Base-by-base conservation (phyloP, 768 basidiomycete species). In the Pleurotus giganteus region DNA sequence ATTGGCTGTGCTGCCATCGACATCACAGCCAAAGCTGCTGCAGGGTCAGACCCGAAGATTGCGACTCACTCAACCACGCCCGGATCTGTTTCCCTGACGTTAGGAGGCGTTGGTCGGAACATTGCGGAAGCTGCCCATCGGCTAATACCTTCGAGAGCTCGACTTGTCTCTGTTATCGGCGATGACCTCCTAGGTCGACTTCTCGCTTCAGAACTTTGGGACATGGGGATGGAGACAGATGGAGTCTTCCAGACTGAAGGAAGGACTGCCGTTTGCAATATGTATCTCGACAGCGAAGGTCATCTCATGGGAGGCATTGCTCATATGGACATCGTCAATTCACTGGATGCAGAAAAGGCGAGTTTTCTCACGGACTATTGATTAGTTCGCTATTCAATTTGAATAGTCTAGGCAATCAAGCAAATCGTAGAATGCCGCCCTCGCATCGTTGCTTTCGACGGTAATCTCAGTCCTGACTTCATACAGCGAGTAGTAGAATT, bases 21-120 rank as follows among this genome's bases (percentile, higher is more conserved):
- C 65, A 81, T 99, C 56, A 90, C 90, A 5, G 81, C 91, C 19
- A 76, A 79, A 49, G 67, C 71, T 26, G 49, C 54, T 31, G 54
- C 67, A 13, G 64, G 72, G 19, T 63, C 65, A 1, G 63, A 71
- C 28, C 60, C 76, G 29, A 66, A 73, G n/a, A 67, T 77, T 17
- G 66, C 65, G 6, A 58, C 49, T 11, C 77, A 84, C 54, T 89
- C 93, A 0, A 98, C 95, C 0, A 80, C 80, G 9, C 93, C 94
- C 0, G 97, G 97, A 8, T 73, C 66, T 11, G 83, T 98, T 23
- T 72, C 75, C 13, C 57, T 95, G 34, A 80, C 88, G 0, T 72
- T 91, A 4, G 96, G 96, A 1, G 96, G 96, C 26, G 96, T 99
- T 12, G 94, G 83, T 0, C 85, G 95, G n/a, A 99, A 99, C 66